Evolutionary conservation across 2,329 filamentous ascomycete species (phyloP).

Genomic region (Microdochium nivale): DNA sequence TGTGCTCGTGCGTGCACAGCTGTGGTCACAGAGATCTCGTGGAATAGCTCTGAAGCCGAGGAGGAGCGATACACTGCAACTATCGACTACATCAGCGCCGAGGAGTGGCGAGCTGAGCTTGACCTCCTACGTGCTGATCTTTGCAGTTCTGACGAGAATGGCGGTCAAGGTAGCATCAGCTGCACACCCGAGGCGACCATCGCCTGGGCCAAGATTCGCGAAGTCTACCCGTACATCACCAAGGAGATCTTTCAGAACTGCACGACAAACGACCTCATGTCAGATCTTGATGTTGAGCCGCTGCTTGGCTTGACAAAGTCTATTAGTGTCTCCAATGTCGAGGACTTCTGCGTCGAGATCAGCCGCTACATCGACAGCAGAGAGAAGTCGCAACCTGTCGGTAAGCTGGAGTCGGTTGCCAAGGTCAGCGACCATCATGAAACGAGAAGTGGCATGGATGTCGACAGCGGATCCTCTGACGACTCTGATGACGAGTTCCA

Average conservation of each 20-base stretch:
- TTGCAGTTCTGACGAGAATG: conserved; percentile 25
- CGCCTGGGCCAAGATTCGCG: conserved; percentile 30
- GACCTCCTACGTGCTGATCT: conserved; percentile 38
- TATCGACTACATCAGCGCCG: conserved; percentile 44
- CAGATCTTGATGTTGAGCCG: conserved; percentile 23
- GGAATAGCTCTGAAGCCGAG: conserved; percentile 34
- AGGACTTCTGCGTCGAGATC: conserved; percentile 23
- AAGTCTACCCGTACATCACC: conserved; percentile 20
- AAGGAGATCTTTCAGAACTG: conserved; percentile 5
- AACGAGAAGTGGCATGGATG: neutral
- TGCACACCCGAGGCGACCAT: conserved; percentile 33
- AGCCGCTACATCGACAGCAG: neutral
- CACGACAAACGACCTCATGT: conserved; percentile 29
- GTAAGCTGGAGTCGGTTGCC: too few relatives aligned
- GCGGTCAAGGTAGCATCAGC: conserved; percentile 25
- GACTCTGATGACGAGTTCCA: neutral
- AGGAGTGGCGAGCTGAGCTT: conserved; percentile 46
- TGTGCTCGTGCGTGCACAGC: conserved; percentile 56
- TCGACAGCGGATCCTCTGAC: neutral
- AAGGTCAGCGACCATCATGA: neutral
- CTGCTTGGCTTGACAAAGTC: conserved; percentile 36
- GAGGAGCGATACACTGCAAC: conserved; percentile 37
- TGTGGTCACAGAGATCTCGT: conserved; percentile 51
- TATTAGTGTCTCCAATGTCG: conserved; percentile 26
- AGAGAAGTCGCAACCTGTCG: neutral